These are phyloP conservation scores for Alternaria arborescens DNA, from an alignment of 2,329 filamentous ascomycete genomes.

Conservation along the genomic window DNA sequence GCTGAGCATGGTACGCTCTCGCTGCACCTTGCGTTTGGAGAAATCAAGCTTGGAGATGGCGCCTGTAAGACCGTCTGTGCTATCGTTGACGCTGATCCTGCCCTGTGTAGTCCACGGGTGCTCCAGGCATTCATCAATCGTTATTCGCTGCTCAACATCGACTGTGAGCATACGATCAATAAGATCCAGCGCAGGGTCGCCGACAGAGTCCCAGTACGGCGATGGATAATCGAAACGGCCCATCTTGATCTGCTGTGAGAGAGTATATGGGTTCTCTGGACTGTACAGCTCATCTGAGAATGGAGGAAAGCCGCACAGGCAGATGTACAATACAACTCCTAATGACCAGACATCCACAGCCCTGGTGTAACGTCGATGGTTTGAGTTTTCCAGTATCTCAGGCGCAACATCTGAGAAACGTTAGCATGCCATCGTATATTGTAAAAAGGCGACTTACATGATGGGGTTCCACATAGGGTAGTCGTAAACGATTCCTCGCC, in stretches of 20 bases:
- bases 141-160: slow-evolving; percentile 82
- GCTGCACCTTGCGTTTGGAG: slow-evolving; percentile 76
- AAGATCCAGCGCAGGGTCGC: slow-evolving; percentile 86
- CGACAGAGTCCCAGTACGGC: slow-evolving; percentile 91
- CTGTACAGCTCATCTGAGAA: slow-evolving; percentile 94
- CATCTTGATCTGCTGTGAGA: slow-evolving; percentile 88
- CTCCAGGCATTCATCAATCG: slow-evolving; percentile 86
- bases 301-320: slow-evolving; percentile 93
- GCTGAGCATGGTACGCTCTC: slow-evolving; percentile 86
- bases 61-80: slow-evolving; percentile 91
- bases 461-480: slow-evolving; percentile 93
- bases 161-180: slow-evolving; percentile 96
- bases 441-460: slow-evolving; percentile 60
- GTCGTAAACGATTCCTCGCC: slow-evolving; percentile 98
- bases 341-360: slow-evolving; percentile 97
- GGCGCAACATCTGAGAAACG: slow-evolving; percentile 77
- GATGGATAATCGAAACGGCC: slow-evolving; percentile 94
- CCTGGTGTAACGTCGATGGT: slow-evolving; percentile 87
- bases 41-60: slow-evolving; percentile 85
- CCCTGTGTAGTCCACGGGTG: slow-evolving; percentile 85
- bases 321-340: slow-evolving; percentile 98
- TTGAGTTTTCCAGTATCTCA: slow-evolving; percentile 86
- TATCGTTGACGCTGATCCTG: slow-evolving; percentile 72
- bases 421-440: slow-evolving; percentile 24
- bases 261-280: slow-evolving; percentile 80